Base-by-base conservation (phyloP, 2,329 filamentous ascomycete genomes). In the Pestalotiopsis fici region DNA sequence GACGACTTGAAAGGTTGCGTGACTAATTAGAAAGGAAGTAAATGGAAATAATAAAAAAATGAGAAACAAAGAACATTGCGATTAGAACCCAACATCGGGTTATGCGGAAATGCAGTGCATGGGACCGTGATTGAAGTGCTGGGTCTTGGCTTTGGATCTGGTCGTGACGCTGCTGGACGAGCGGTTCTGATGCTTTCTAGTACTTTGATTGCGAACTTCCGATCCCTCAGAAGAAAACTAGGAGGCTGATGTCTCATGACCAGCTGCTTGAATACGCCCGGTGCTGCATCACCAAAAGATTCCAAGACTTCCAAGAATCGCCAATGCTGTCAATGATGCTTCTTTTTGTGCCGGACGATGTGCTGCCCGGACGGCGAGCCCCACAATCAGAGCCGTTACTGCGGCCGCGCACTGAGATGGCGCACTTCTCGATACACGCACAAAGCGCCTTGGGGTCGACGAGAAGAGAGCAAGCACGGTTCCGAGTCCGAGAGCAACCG, bases 1-100 rank as follows among this genome's bases (percentile, higher is more conserved):
- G 27, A 37, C 27, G 21, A 60, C 9, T 71, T 81, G 54, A 81
- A 35, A 25, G 69, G 60, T 59, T 37, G 35, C 21, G 43, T 7
- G 71, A 76, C 47, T 73, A 71, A 9, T 66, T 77, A 65, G 76
- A 71, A 31, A 66, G 31, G n/a, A n/a, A 66, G 25, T 37, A 23
- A 35, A n/a, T 50, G n/a, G 43, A 50, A n/a, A 50, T 18, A 7
- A 50, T n/a, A 50, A 50, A 50, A 50, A 50, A 50, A 50, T 9
- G n/a, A 9, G n/a, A 50, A 50, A 35, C 31, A 21, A 50, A 50
- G 21, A 25, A 5, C 7, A 57, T 28, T 23, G 55, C 23, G 23
- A 9, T 56, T 23, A 5, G 21, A 6, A 50, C 4, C 11, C 15
- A 21, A 50, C 15, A n/a, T 50, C 18, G 3, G 6, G 18, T n/a